A percentile compares a stretch with the other conserved stretches of the same genome.
phyloP scores from a whole-genome alignment of 108 stramenopile genomes.

The Skeletonema grethae region DNA sequence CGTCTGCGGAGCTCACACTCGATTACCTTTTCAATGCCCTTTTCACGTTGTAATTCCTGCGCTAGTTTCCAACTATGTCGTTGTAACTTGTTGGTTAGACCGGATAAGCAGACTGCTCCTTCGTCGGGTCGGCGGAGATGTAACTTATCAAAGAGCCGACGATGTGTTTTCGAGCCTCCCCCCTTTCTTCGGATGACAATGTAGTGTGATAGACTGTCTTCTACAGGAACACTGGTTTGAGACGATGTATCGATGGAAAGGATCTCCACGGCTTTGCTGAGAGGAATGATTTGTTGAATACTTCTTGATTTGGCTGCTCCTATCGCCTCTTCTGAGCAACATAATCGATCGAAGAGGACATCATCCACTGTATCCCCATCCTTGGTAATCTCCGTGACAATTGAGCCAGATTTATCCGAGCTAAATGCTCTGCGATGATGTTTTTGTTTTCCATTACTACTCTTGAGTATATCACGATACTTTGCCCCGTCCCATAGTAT shows the following conservation, averaged over 20 bases:
- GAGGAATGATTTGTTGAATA: constrained; percentile 18
- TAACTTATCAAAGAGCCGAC: constrained; percentile 45
- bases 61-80: constrained; percentile 39
- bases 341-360: constrained; percentile 30
- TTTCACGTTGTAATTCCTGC: constrained; percentile 42
- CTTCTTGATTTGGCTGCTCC: neutral
- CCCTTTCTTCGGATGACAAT: constrained; percentile 50
- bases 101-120: constrained; percentile 49
- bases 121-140: constrained; percentile 29
- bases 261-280: constrained; percentile 29
- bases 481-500: constrained; percentile 56
- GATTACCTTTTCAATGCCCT: constrained; percentile 42
- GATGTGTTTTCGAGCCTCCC: constrained; percentile 50
- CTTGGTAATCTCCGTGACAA: constrained; percentile 37
- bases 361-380: constrained; percentile 50
- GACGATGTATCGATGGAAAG: constrained; percentile 5
- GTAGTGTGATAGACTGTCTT: constrained; percentile 40
- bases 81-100: constrained; percentile 32
- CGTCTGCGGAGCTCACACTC: constrained; percentile 50
- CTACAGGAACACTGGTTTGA: constrained; percentile 9
- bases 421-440: constrained; percentile 10
- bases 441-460: neutral
- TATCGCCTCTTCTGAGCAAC: neutral
- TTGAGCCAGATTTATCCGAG: constrained; percentile 22
- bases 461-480: constrained; percentile 32